Evolutionary conservation across 495 filamentous ascomycete genomes (phyloP), one percentile per base, ranked within the genome.

Genomic region (Clavariopsis aquatica): DNA sequence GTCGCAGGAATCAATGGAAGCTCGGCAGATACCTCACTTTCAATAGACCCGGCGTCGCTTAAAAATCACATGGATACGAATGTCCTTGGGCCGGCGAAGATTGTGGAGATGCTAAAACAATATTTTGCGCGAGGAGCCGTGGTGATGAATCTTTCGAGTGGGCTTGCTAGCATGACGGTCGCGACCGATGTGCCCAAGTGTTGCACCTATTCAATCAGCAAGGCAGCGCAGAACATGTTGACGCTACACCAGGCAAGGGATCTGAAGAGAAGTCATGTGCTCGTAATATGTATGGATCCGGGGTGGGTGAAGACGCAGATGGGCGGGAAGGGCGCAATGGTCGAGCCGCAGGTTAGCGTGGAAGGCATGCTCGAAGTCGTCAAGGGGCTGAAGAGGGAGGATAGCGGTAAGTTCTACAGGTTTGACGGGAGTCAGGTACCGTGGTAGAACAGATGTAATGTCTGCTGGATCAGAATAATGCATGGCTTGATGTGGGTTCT

Each of bases 1-100:
- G 76, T 72, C 60, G 80, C 80, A 9, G 72, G 65, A 27, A 70
- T 81, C 61, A 79, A 79, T 64, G 54, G 65, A 22, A 56, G 45
- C 38, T 70, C 59, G n/a, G 52, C 59, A 31, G 74, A 80, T 58
- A 77, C 68, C 24, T 70, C 70, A n/a, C 59, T 79, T 7, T 66
- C 55, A 1, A 72, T 82, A 2, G 71, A 70, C 9, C 68, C 74
- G 0, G 75, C 75, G 3, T 68, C 73, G 17, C 52, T 82, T 12
- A 49, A 64, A 20, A 66, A 52, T 17, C 67, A 70, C 31, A 66
- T 70, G 63, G 41, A 62, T 20, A 60, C 49, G 2, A 70, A 70
- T 49, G 67, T 70, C 15, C 64, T 70, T 1, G 67, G 67, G 0
- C 67, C 67, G 19, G 67, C 67, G 1, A 70, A 70, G 52, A 64